Evolutionary conservation across 2,329 filamentous ascomycete species (phyloP).

Genomic region (Fusarium sp.): DNA sequence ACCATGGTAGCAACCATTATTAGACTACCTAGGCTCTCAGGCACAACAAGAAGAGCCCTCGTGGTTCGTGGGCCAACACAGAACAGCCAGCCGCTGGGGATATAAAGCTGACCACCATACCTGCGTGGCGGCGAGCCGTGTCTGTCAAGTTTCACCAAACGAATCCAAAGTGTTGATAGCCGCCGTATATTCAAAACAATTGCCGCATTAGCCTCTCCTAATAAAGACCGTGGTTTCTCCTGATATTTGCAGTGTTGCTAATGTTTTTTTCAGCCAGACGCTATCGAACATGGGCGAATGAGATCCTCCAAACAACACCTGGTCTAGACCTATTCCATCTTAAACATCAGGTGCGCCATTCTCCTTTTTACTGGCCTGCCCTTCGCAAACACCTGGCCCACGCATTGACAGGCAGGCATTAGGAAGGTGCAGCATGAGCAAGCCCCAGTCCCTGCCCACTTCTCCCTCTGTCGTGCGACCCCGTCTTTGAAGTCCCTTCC

Average conservation of each 20-base stretch:
- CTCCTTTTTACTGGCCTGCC: slow-evolving; percentile 27
- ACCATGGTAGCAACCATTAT: slow-evolving; percentile 8
- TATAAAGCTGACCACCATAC: slow-evolving; percentile 8
- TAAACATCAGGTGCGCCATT: slow-evolving; percentile 19
- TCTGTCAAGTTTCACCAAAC: background rate
- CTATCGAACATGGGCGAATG: slow-evolving; percentile 24
- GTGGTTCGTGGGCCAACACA: background rate
- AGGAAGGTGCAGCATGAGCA: slow-evolving; percentile 27
- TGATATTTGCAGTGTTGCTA: slow-evolving; percentile 14
- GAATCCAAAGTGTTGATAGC: background rate
- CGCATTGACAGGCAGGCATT: slow-evolving; percentile 33
- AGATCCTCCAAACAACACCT: background rate
- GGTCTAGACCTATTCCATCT: slow-evolving; percentile 28
- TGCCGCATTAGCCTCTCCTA: slow-evolving; percentile 12
- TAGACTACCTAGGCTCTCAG: background rate
- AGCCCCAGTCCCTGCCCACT: slow-evolving; percentile 28
- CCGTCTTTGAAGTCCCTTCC: slow-evolving; percentile 28
- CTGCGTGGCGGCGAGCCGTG: slow-evolving; percentile 1
- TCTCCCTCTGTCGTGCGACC: slow-evolving; percentile 30
- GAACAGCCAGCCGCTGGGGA: background rate
- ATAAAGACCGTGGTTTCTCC: background rate
- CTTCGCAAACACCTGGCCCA: slow-evolving; percentile 27
- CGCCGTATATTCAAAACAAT: background rate
- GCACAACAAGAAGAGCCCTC: background rate
- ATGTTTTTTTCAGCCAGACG: background rate